Evolutionary conservation across 257 asterid species (phyloP), one percentile per base, ranked within the genome.

Genomic region (Verbascum thapsus): DNA sequence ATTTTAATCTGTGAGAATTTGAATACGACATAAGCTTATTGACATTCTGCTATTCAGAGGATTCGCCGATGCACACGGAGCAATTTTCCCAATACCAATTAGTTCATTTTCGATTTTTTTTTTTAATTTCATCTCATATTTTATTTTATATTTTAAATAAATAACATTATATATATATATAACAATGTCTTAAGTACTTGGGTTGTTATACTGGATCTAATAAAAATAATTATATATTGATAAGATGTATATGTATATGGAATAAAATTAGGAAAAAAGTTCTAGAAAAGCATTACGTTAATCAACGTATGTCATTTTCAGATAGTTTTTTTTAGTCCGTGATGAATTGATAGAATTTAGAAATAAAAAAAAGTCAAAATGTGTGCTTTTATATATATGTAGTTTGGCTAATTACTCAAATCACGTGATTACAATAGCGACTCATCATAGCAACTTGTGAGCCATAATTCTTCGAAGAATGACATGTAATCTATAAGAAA

Each of bases 31-130:
- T 5, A 0, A 37, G 75, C 74, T 57, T 79, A 75, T 73, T 43
- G 88, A 86, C 95, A 81, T 64, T 58, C 65, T 74, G 20, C 20
- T 43, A 18, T 52, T 45, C 74, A 68, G 75, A 72, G 63, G 72
- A 64, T 69, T 74, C 79, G 87, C 73, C 78, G 82, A 72, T 72
- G 76, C 76, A 61, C 77, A 74, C 78, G 94, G 94, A 74, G 57
- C 68, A 10, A 70, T 68, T 65, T 72, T 63, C 76, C 75, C 73
- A 19, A 42, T 57, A 48, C 63, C 12, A 30, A 54, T 55, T 26
- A 5, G 32, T 2, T 26, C 32, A 26, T 26, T 26, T 26, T 26
- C 5, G 5, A 26, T 26, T 26, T 26, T 26, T 26, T 26, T 1
- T 26, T 26, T 26, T 26, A 26, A 26, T 26, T 26, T 26, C 32